Conservation (phyloP, 768 basidiomycete species). For the Aureoboletus auriporus region DNA sequence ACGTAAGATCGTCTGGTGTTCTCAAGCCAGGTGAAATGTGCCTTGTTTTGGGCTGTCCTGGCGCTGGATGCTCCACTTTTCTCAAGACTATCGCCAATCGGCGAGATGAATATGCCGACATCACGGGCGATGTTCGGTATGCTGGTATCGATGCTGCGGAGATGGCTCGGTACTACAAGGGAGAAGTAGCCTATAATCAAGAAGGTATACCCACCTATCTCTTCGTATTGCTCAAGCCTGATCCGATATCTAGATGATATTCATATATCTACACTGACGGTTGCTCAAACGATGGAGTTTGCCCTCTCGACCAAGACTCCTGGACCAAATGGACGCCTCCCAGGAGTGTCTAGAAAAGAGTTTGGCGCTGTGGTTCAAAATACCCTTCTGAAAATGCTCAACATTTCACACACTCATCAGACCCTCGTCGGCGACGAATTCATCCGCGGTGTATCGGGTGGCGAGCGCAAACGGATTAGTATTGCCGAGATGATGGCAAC, state of each 20-base stretch:
- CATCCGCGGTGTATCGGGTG: constrained; percentile 77
- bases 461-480: constrained; percentile 75
- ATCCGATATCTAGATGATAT: constrained; percentile 53
- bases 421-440: constrained; percentile 88
- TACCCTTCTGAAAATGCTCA: constrained; percentile 71
- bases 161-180: constrained; percentile 73
- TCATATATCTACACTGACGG: constrained; percentile 79
- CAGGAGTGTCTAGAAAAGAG: constrained; percentile 56
- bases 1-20: constrained; percentile 57
- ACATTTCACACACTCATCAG: constrained; percentile 71
- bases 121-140: constrained; percentile 75
- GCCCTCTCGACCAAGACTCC: constrained; percentile 73
- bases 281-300: constrained; percentile 71
- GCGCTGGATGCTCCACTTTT: constrained; percentile 83
- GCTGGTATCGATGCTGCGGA: constrained; percentile 74
- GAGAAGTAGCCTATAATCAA: constrained; percentile 76
- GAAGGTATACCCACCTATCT: constrained; percentile 44
- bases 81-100: constrained; percentile 80
- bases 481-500: constrained; percentile 88
- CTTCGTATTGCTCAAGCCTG: background rate
- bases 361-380: constrained; percentile 56
- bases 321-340: constrained; percentile 68
- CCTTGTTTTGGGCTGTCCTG: constrained; percentile 78
- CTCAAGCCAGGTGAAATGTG: constrained; percentile 85
- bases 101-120: constrained; percentile 56